Conservation (phyloP, 441 rosid species). For the Pelargonium australe region DNA sequence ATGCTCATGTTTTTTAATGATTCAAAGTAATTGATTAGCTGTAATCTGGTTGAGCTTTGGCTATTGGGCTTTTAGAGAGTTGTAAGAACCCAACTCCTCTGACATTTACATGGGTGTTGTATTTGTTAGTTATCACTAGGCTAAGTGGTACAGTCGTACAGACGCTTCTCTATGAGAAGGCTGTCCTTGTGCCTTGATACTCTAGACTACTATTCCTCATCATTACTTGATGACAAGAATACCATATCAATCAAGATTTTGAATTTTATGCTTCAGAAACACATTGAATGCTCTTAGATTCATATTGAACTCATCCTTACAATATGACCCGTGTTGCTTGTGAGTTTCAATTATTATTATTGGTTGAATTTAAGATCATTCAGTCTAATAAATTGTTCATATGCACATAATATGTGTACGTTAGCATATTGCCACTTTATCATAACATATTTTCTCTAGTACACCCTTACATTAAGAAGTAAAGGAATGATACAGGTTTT, state of each 20-base stretch:
- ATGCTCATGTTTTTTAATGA: no score
- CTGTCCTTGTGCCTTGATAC: no score
- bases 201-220: no score
- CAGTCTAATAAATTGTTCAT: not conserved
- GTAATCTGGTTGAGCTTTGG: not conserved
- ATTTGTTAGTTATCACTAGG: not conserved
- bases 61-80: not conserved
- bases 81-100: not conserved
- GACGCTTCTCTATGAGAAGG: no score
- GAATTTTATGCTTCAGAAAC: not conserved
- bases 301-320: not conserved
- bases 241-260: not conserved
- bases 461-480: constrained; percentile 2
- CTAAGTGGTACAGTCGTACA: not conserved
- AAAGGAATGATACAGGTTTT: not conserved
- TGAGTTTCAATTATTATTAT: not conserved
- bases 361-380: not conserved
- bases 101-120: not conserved
- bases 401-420: not conserved
- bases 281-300: not conserved
- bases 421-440: not conserved
- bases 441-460: not conserved
- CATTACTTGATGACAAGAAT: not conserved
- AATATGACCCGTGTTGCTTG: not conserved
- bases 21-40: no score